Evolutionary conservation across 805 yeast genomes (phyloP).

Genomic region (Kodamaea restingae): DNA sequence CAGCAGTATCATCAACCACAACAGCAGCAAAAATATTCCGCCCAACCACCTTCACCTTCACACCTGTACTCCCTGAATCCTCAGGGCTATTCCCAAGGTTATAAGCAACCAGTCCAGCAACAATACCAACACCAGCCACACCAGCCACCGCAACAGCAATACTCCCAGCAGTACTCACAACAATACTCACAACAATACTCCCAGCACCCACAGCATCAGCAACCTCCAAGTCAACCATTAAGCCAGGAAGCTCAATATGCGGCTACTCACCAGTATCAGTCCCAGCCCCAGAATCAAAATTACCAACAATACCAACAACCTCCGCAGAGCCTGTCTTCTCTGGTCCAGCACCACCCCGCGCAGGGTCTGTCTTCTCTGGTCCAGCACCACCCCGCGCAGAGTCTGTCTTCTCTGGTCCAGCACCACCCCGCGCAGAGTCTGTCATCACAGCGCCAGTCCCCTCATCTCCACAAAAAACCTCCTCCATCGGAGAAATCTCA

Average conservation of each 20-base stretch:
- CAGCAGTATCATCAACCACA: slow-evolving; percentile 6
- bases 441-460: slow-evolving; percentile 11
- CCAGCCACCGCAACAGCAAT: slow-evolving; percentile 7
- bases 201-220: not conserved
- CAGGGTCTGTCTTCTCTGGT: slow-evolving; percentile 9
- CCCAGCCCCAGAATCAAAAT: slow-evolving; percentile 1
- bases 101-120: slow-evolving; percentile 1
- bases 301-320: slow-evolving; percentile 10
- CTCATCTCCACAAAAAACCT: slow-evolving; percentile 18
- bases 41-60: slow-evolving; percentile 11
- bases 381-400: slow-evolving; percentile 5
- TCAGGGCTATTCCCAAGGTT: slow-evolving; percentile 1
- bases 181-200: slow-evolving; percentile 5
- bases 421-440: slow-evolving; percentile 9
- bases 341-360: slow-evolving; percentile 11
- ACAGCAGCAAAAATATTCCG: slow-evolving; percentile 2
- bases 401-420: slow-evolving; percentile 9
- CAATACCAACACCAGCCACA: slow-evolving; percentile 1
- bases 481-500: slow-evolving; percentile 14
- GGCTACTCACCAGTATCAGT: no score
- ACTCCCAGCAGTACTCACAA: slow-evolving; percentile 8
- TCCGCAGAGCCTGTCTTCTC: slow-evolving; percentile 1
- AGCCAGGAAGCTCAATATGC: no score
- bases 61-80: slow-evolving; percentile 6
- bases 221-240: no score